Conservation (phyloP, 1,139 yeast genomes). For the Protomyces lactucae-debilis region DNA sequence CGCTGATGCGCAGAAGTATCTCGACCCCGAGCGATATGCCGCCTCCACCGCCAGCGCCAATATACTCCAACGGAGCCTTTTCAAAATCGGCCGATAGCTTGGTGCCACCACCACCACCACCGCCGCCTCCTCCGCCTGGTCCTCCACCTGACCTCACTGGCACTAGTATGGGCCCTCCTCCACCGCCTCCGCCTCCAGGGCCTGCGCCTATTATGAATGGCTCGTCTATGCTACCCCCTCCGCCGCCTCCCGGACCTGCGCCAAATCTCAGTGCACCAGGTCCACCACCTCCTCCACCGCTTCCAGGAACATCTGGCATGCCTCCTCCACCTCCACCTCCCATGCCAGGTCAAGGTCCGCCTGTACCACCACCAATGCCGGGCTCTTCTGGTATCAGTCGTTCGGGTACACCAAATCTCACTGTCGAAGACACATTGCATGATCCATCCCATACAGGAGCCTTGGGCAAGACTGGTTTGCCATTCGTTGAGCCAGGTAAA, state of each 20-base stretch:
- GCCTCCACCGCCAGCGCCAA: background rate
- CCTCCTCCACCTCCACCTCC: conserved; percentile 34
- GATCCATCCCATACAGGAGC: conserved; percentile 25
- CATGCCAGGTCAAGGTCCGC: conserved; percentile 34
- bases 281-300: conserved; percentile 32
- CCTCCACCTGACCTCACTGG: conserved; percentile 36
- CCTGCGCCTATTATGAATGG: conserved; percentile 27
- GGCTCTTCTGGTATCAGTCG: background rate
- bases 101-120: conserved; percentile 35
- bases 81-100: conserved; percentile 28
- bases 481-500: conserved; percentile 26
- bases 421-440: conserved; percentile 18
- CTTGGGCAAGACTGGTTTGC: conserved; percentile 27
- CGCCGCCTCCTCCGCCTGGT: conserved; percentile 37
- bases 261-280: conserved; percentile 38
- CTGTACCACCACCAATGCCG: conserved; percentile 32
- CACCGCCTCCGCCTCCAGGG: conserved; percentile 34
- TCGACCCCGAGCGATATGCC: conserved; percentile 1
- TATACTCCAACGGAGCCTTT: conserved; percentile 9
- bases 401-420: conserved; percentile 25
- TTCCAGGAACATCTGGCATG: conserved; percentile 36
- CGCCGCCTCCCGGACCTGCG: conserved; percentile 42
- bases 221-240: conserved; percentile 40
- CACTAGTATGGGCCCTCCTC: conserved; percentile 36
- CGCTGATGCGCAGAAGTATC: background rate